phyloP scores from a whole-genome alignment of 306 rosid species.

The Acacia crassicarpa region DNA sequence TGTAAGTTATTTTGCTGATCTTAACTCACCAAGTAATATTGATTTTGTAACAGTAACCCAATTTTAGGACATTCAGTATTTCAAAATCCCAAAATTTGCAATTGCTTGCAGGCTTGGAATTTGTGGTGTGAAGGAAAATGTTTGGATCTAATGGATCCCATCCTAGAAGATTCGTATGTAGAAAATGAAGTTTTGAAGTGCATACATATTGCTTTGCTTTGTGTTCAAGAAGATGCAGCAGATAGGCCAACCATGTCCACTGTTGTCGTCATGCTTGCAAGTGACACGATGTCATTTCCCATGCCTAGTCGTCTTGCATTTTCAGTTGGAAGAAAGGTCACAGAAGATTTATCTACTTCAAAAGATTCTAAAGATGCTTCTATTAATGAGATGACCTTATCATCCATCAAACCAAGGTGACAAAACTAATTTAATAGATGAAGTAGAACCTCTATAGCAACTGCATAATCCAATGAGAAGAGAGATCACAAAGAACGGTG shows the following conservation, averaged over 20 bases:
- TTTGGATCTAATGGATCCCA: background rate
- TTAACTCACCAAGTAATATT: background rate
- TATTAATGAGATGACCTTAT: background rate
- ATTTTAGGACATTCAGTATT: background rate
- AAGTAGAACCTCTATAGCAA: background rate
- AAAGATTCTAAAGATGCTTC: background rate
- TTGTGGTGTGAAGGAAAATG: background rate
- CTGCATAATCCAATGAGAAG: background rate
- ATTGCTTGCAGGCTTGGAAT: background rate
- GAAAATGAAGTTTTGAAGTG: background rate
- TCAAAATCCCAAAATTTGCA: background rate
- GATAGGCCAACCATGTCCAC: background rate
- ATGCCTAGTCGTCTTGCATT: background rate
- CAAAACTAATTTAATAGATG: background rate
- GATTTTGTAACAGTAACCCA: background rate
- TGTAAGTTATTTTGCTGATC: background rate
- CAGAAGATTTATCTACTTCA: background rate
- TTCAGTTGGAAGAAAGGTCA: background rate
- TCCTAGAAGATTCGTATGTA: background rate
- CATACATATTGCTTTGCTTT: background rate
- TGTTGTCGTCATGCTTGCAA: background rate
- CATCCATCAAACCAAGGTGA: background rate
- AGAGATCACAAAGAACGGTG: background rate
- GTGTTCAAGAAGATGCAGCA: background rate
- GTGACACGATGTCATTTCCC: background rate